Base-by-base conservation (phyloP, 2,329 filamentous ascomycete species). In the Arthrobotrys entomopaga region DNA sequence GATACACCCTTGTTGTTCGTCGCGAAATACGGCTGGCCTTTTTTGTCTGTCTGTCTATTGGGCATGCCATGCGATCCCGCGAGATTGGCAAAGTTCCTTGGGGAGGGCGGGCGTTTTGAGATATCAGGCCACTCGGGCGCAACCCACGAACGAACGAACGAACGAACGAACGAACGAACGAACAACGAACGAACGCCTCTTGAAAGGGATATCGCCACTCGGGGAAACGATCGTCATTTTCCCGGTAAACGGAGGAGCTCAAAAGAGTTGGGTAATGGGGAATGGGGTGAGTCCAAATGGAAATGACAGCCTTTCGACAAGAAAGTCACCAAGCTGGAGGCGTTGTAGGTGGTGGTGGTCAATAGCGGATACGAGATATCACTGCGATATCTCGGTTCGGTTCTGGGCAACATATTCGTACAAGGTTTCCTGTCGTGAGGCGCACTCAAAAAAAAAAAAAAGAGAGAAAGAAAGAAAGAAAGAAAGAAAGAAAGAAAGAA, bases 51-150 rank as follows among this genome's bases (percentile, higher is more conserved):
- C 29, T 34, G 29, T 46, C 42, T 13, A 46, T 46, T 46, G 42
- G 15, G 10, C 29, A 46, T 46, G 16, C 6, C 6, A 46, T 19
- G 46, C 19, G 2, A 11, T 13, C 46, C 10, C 46, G 46, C 19
- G 19, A 58, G 54, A 58, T 58, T 58, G 54, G n/a, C n/a, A 34
- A 64, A 26, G 48, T 40, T 58, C 46, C 56, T 43, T 26, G 43
- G 54, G 61, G 29, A 34, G 29, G n/a, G n/a, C n/a, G 22, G 46
- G 53, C 40, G 16, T 7, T 48, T 29, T 56, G 49, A 38, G 54
- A 54, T 67, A 67, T 67, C 64, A 67, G 64, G 64, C 64, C 64
- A 67, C 64, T 67, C 64, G 64, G 64, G 64, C 64, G 48, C 54
- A 54, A 67, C 48, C 48, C n/a, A n/a, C n/a, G n/a, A n/a, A n/a